Evolutionary conservation across 805 yeast species (phyloP).

Genomic region (Cyberlindnera meyerae): DNA sequence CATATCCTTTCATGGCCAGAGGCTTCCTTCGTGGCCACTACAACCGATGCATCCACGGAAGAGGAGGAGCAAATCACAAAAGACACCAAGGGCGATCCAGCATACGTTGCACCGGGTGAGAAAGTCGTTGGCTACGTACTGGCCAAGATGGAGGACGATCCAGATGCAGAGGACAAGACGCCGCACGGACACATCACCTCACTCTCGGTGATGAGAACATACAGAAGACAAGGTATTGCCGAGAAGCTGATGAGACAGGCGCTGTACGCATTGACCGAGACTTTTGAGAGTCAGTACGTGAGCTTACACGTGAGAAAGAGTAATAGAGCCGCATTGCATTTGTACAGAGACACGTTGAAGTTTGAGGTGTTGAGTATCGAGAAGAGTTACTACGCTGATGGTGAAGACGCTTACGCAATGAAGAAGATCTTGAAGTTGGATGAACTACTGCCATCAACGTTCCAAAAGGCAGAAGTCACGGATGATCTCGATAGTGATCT

Average conservation of each 20-base stretch:
- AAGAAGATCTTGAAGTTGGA: slow-evolving; percentile 59
- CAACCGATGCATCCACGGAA: slow-evolving; percentile 28
- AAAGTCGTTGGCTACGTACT: slow-evolving; percentile 93
- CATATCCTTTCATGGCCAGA: slow-evolving; percentile 97
- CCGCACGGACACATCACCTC: slow-evolving; percentile 94
- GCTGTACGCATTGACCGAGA: slow-evolving; percentile 73
- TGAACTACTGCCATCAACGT: slow-evolving; percentile 54
- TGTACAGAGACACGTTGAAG: slow-evolving; percentile 78
- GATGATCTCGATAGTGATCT: slow-evolving; percentile 55
- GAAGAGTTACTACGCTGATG: slow-evolving; percentile 90
- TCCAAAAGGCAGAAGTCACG: slow-evolving; percentile 41
- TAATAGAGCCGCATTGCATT: slow-evolving; percentile 88
- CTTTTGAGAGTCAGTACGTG: slow-evolving; percentile 76
- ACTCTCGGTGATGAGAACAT: slow-evolving; percentile 90
- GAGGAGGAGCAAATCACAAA: slow-evolving; percentile 14
- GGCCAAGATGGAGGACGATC: slow-evolving; percentile 96
- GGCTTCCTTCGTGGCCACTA: slow-evolving; percentile 91
- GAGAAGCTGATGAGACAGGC: slow-evolving; percentile 86
- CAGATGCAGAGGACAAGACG: slow-evolving; percentile 61
- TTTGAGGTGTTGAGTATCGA: slow-evolving; percentile 83
- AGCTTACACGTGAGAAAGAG: slow-evolving; percentile 91
- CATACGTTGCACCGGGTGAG: slow-evolving; percentile 63
- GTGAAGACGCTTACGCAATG: slow-evolving; percentile 98
- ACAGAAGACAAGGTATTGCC: slow-evolving; percentile 92
- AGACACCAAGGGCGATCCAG: slow-evolving; percentile 49